Percentiles rank a stretch among this genome's conserved stretches.
Evolutionary conservation across 2,329 filamentous ascomycete genomes (phyloP).

Genomic region (Epichloe aotearoae): DNA sequence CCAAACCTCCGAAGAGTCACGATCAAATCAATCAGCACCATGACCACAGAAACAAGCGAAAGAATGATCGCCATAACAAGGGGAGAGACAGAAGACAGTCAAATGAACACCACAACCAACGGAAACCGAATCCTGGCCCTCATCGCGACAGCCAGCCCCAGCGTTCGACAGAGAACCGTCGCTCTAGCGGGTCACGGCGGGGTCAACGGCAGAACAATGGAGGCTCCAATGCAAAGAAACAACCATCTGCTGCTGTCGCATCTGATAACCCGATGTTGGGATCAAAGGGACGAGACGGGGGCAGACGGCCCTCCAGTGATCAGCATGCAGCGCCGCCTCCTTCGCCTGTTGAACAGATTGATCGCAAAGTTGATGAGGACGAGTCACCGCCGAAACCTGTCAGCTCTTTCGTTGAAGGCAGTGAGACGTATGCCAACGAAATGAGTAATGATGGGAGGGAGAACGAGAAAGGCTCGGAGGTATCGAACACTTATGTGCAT

Average conservation of each 20-base stretch:
- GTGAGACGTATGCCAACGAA: background rate
- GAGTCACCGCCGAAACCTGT: background rate
- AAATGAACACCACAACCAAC: conserved; percentile 2
- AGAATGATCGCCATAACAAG: conserved; percentile 19
- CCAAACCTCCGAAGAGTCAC: conserved; percentile 18
- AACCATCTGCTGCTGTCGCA: background rate
- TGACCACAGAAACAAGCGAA: conserved; percentile 18
- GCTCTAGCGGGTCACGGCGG: background rate
- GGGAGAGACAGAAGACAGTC: conserved; percentile 14
- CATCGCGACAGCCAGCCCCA: background rate
- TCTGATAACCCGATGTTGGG: background rate
- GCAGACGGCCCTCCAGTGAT: background rate
- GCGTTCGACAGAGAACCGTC: conserved; percentile 1
- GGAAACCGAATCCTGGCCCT: background rate
- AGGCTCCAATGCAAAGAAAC: background rate
- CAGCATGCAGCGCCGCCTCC: background rate
- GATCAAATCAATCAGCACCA: conserved; percentile 16
- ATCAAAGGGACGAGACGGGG: background rate
- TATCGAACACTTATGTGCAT: background rate
- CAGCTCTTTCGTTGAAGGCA: background rate
- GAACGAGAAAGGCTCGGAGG: background rate
- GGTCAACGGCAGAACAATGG: conserved; percentile 2
- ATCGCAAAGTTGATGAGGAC: background rate
- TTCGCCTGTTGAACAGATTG: background rate
- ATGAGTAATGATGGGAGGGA: background rate